Conservation (phyloP, 495 filamentous ascomycete genomes). For the Trichoderma gamsii region DNA sequence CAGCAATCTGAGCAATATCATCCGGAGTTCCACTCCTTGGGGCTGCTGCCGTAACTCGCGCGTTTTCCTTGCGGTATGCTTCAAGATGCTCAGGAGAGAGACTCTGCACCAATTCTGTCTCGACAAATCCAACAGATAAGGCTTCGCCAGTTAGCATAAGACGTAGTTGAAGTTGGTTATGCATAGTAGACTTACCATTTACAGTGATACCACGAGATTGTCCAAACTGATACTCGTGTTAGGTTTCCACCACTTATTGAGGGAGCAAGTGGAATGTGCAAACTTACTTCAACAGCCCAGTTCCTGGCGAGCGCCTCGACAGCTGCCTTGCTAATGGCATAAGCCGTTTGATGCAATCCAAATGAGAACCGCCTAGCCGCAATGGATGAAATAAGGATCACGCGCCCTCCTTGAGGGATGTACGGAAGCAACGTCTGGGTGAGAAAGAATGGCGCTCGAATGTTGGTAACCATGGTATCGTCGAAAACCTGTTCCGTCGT, state of each 20-base stretch:
- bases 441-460: constrained; percentile 76
- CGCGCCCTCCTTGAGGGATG: constrained; percentile 53
- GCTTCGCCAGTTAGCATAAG: neutral
- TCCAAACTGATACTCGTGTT: neutral
- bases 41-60: neutral
- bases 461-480: constrained; percentile 71
- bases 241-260: neutral
- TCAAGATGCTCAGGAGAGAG: constrained; percentile 2
- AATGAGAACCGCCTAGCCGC: constrained; percentile 42
- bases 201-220: constrained; percentile 24
- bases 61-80: constrained; percentile 9
- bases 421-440: constrained; percentile 62
- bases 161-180: neutral
- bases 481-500: constrained; percentile 73
- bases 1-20: constrained; percentile 1
- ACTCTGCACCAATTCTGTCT: constrained; percentile 1
- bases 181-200: neutral
- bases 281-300: constrained; percentile 44
- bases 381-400: constrained; percentile 60
- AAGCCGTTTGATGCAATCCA: constrained; percentile 55
- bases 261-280: neutral
- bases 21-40: constrained; percentile 3
- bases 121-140: neutral
- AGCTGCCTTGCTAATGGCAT: constrained; percentile 56
- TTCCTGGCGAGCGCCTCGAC: constrained; percentile 52